Evolutionary conservation across 2,329 filamentous ascomycete genomes (phyloP), one percentile per base, ranked within the genome.

Genomic region (Beauveria bassiana): DNA sequence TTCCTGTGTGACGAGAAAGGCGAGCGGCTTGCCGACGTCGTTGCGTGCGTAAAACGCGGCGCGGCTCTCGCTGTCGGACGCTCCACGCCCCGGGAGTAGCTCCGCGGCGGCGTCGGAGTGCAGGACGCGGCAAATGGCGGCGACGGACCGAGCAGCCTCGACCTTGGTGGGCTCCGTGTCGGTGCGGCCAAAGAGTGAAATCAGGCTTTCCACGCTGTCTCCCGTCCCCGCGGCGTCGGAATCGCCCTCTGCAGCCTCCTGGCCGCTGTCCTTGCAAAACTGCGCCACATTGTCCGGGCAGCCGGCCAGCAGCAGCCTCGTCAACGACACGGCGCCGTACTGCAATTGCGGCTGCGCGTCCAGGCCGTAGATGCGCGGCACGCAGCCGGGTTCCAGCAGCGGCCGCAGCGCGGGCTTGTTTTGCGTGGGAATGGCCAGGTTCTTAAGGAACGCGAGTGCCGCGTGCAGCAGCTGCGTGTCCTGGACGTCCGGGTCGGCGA

Each of bases 371-470:
- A 87, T 74, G 1, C 78, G 77, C 0, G 85, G 83, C 1, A 87
- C 74, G 38, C 79, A 72, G 3, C 66, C 61, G 0, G 73, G 66
- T 6, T 77, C 73, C 3, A 86, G 73, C 2, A 86, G 71, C 5
- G 72, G 71, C 18, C 80, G 80, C 1, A 88, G 74, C 0, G 72
- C 53, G 2, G 75, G 64, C 69, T 86, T 87, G 71, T 87, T 87
- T 28, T 70, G 68, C 0, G 72, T 61, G 0, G 84, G 82, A 56
- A 88, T 83, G 28, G 85, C 82, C 9, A 88, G 79, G 69, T 88
- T 88, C 70, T 86, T 87, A 63, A 87, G 78, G 67, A 86, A 86
- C 8, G 83, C 81, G 20, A 88, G 74, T 2, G 77, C 74, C 1
- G 83, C 78, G 67, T 87, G 84, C 0, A 85, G 74, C 18, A 85